Evolutionary conservation across 2,329 filamentous ascomycete genomes (phyloP), one percentile per base, ranked within the genome.

Genomic region (Fusarium anthophilum): DNA sequence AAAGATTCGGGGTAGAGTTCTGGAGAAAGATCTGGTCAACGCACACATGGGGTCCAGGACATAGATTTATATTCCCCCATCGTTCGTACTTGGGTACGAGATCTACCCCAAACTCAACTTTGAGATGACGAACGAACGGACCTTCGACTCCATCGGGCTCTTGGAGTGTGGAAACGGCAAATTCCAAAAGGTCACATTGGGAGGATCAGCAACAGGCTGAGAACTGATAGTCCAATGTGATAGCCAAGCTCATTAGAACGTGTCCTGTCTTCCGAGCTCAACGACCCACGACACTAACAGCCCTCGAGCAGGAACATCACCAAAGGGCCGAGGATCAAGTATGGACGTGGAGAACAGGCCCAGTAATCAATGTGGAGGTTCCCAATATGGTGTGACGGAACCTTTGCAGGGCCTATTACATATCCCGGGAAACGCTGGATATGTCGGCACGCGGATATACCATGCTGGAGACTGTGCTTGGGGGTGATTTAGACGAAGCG

Each of bases 371-470:
- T 63, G 60, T 64, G 75, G 76, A 68, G 61, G 61, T 50, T 63
- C 66, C 44, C 35, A 61, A 62, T 48, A 38, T 59, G 63, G 45
- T 37, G 68, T 72, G 68, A 69, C 61, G 72, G 66, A 56, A 64
- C 59, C 61, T 66, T 64, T 66, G 55, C 38, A 43, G 61, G 54
- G 48, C 58, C 56, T 24, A 47, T 51, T 43, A 35, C 8, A 35
- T 35, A 53, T 51, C 51, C 47, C 59, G 67, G 64, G 47, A 59
- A 28, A 39, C 55, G 47, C 66, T 77, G 72, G 73, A 74, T 74
- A 61, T 68, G 63, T 78, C 72, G 72, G 69, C 74, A 74, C 65
- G 44, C 61, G 57, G 51, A 72, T 66, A 41, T 60, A 68, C 20
- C 39, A 44, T 37, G 38, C 28, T 64, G 26, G n/a, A 48, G 55